Evolutionary conservation across 2,329 filamentous ascomycete species (phyloP).

Genomic region (Penicillium sp.): DNA sequence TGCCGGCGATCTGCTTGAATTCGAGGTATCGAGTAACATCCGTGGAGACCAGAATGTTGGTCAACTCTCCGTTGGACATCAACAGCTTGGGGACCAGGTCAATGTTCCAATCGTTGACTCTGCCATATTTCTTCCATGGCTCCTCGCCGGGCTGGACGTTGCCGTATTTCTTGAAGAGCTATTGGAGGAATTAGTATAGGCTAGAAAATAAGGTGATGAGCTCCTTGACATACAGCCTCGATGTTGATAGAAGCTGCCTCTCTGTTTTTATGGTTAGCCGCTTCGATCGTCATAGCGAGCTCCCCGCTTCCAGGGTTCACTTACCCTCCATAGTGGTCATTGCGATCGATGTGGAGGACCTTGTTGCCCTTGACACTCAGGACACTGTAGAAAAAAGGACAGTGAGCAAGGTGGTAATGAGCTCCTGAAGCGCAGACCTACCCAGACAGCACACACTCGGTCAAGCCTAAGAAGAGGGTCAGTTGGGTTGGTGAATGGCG

Average conservation of each 20-base stretch:
- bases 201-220: neutral
- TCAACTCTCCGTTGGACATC: constrained; percentile 97
- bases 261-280: constrained; percentile 51
- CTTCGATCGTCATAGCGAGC: constrained; percentile 20
- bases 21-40: constrained; percentile 87
- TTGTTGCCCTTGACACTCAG: constrained; percentile 98
- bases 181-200: constrained; percentile 34
- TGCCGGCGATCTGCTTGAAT: constrained; percentile 93
- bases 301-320: constrained; percentile 37
- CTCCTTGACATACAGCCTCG: constrained; percentile 68
- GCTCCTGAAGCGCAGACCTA: constrained; percentile 50
- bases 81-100: constrained; percentile 97
- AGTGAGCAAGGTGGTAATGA: constrained; percentile 25
- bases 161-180: constrained; percentile 97
- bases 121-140: constrained; percentile 97
- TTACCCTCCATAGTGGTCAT: constrained; percentile 97
- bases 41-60: constrained; percentile 96
- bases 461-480: constrained; percentile 68
- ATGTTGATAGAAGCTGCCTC: constrained; percentile 97
- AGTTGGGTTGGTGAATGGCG: constrained; percentile 33
- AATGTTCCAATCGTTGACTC: constrained; percentile 98
- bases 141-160: constrained; percentile 78
- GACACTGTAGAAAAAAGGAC: constrained; percentile 60
- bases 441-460: constrained; percentile 98
- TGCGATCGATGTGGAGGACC: constrained; percentile 97